A percentile compares a stretch with the other conserved stretches of the same genome.
These are phyloP conservation scores for Neurospora sp. DNA, from an alignment of 495 filamentous ascomycete genomes.

Conservation along the genomic window DNA sequence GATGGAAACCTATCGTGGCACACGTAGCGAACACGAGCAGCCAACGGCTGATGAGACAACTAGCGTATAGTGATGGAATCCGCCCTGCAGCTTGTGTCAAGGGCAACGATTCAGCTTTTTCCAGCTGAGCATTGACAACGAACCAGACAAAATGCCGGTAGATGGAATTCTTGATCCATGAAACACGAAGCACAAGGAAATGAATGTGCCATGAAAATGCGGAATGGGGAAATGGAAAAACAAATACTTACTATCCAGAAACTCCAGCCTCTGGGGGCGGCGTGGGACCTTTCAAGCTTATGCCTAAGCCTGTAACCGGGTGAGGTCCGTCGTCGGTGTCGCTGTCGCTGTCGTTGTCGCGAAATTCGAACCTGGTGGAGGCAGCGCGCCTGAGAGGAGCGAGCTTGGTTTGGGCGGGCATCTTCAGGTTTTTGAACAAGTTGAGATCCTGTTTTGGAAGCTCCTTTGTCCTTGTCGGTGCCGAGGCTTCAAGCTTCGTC, in stretches of 20 bases:
- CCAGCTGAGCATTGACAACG: not conserved
- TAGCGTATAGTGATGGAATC: not conserved
- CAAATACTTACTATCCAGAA: not conserved
- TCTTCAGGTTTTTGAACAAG: not conserved
- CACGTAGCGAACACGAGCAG: not conserved
- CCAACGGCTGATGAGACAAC: not conserved
- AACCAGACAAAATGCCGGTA: not conserved
- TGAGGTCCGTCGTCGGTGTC: not conserved
- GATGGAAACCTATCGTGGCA: not conserved
- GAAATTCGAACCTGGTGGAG: not conserved
- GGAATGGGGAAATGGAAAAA: not conserved
- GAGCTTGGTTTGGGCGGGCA: not conserved
- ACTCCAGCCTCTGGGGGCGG: not conserved
- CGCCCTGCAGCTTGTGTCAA: not conserved
- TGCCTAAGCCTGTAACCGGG: not conserved
- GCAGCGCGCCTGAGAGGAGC: not conserved
- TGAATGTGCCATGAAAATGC: not conserved
- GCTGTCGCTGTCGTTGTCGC: not conserved
- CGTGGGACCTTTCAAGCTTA: not conserved
- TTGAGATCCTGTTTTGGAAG: not conserved
- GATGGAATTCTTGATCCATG: not conserved
- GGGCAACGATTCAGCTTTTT: not conserved
- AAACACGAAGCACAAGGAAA: not conserved
- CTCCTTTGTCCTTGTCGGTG: not conserved
- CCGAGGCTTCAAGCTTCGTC: not conserved